These are phyloP conservation scores for Mycena maculata DNA, from an alignment of 768 basidiomycete species.

Conservation along the genomic window DNA sequence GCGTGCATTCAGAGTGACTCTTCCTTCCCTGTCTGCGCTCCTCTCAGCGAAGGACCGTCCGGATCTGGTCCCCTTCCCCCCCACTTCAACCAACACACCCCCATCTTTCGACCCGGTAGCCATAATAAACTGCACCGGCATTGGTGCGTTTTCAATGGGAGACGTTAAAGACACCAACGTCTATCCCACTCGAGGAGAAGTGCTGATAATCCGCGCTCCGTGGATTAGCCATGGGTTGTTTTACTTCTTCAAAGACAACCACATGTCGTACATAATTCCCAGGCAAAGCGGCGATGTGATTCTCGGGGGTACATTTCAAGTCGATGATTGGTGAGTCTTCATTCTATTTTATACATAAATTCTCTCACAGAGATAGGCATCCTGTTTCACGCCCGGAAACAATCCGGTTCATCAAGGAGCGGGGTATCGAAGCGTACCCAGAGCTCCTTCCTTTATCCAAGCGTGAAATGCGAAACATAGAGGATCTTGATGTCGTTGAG, in stretches of 20 bases:
- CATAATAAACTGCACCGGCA: conserved; percentile 28
- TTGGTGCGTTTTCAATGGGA: conserved; percentile 62
- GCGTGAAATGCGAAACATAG: conserved; percentile 14
- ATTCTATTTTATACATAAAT: neutral
- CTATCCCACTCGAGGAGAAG: conserved; percentile 72
- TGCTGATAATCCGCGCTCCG: conserved; percentile 66
- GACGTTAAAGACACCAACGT: conserved; percentile 57
- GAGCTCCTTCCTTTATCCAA: conserved; percentile 26
- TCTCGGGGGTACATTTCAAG: conserved; percentile 31
- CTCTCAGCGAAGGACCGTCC: conserved; percentile 26
- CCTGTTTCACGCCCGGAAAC: conserved; percentile 24
- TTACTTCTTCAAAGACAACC: conserved; percentile 6
- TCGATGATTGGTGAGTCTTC: conserved; percentile 16
- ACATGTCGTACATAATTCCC: conserved; percentile 28
- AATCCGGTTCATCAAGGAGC: conserved; percentile 27
- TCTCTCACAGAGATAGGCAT: conserved; percentile 6
- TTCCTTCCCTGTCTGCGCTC: conserved; percentile 30
- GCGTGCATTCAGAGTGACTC: conserved; percentile 21
- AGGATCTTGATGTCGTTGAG: conserved; percentile 29
- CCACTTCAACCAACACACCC: neutral
- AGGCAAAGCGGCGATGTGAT: conserved; percentile 33
- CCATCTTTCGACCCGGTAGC: conserved; percentile 24
- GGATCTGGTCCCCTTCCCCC: conserved; percentile 5
- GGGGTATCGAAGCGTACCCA: conserved; percentile 23
- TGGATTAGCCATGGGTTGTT: conserved; percentile 40